Base-by-base conservation (phyloP, 805 yeast genomes). In the Metschnikowia borealis region DNA sequence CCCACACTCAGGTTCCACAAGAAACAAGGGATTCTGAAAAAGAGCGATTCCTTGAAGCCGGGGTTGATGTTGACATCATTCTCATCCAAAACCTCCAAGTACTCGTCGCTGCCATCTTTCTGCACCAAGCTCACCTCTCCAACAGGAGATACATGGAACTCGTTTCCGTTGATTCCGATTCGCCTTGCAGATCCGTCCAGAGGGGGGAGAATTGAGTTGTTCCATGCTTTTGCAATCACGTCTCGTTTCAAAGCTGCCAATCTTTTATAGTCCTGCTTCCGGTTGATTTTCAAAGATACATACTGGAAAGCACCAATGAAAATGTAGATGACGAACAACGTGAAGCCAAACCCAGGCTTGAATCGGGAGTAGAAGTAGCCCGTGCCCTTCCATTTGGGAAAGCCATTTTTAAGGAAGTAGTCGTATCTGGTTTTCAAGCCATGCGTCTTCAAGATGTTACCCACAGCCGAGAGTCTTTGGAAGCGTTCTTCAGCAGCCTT, bases 391-490 rank as follows among this genome's bases (percentile, higher is more conserved):
- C 87, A 89, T 54, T 77, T 75, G 6, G 99, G 98, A 69, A 94
- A 92, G 6, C 98, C 97, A 57, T 81, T 79, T 39, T 80, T 74
- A 48, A 87, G 72, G 68, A 88, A 94, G 66, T 82, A 90, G 66
- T 94, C 98, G 66, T 94, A 94, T 6, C 89, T 76, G 54, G 84
- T 80, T 51, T 75, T 75, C 48, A 81, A 79, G 21, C 79, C 69
- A 20, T 61, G 64, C 49, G 73, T 75, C 56, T 92, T 77, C 44
- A 91, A 73, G 49, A 91, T 83, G 61, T 86, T 81, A 33, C 90
- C 85, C 20, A 89, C 87, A 26, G 83, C 66, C 33, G 94, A 87
- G 35, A 94, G 77, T 29, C 92, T 73, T 60, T 92, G 89, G 63
- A 84, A 94, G 37, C 89, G 75, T 57, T 83, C 87, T 54, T 79